Base-by-base conservation (phyloP, 192 early-diverging fungal genomes). In the Rhizoclosmatium globosum region DNA sequence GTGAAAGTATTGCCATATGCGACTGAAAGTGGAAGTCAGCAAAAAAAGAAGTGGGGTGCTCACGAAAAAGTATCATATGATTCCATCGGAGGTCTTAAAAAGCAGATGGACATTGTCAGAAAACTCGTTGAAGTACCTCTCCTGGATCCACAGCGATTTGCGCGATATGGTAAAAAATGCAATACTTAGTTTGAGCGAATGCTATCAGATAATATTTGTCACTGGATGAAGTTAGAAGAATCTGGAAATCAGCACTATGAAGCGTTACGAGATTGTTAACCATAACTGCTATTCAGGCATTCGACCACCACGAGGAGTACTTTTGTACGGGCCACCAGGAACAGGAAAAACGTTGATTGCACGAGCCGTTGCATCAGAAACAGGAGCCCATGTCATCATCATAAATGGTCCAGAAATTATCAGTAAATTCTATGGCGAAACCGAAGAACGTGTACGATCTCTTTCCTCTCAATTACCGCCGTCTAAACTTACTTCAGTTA, bases 311-410 rank as follows among this genome's bases (percentile, higher is more conserved):
- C 93, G 94, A 53, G 97, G 97, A 15, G 87, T 97, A 0, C 83
- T 98, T n/a, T 80, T 98, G 4, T 93, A 88, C 82, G 97, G 97
- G 0, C 95, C 95, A 47, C 95, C 96, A 41, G 97, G 97, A 6
- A 97, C 97, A 4, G 97, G 97, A n/a, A 98, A 98, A 82, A 98
- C 97, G 7, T 86, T 98, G 42, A 90, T 98, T 57, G 97, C 96
- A 0, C 87, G 95, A n/a, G 92, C 94, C 13, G 93, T 97, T 0
- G 96, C 95, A 0, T 78, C 86, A 4, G 93, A 93, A 64, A 94
- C 92, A n/a, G 85, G 87, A 1, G 91, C 92, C 0, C 84, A 89
- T 79, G 86, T 94, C 2, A 92, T 93, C n/a, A 83, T 92, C 38
- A 90, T 99, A 31, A 99, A 97, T 73, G 98, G 97, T 0, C 93